Base-by-base conservation (phyloP, 1,284 basidiomycete species). In the Cutaneotrichosporon sp. region DNA sequence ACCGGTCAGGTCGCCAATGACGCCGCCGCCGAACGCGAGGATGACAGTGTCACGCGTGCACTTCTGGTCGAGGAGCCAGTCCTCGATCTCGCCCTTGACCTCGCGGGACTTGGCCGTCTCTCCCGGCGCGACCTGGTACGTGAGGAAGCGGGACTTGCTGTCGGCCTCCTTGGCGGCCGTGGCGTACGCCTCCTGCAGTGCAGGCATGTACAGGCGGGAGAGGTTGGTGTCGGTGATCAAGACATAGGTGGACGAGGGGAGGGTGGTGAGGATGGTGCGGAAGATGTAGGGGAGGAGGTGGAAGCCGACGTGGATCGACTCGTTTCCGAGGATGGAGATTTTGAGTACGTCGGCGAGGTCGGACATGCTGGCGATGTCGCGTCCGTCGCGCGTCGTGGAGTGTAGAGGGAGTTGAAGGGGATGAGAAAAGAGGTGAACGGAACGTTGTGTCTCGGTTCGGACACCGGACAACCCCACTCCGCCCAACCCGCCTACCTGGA, bases 1-100 rank as follows among this genome's bases (percentile, higher is more conserved):
- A 45, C 95, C 95, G 62, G 93, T 88, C 20, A 99, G 83, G 81
- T 99, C 95, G 25, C 92, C 97, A 68, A 99, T 92, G 64, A 99
- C 95, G 56, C 95, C 95, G 42, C 95, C 95, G 25, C 95, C 95
- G 33, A 99, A 85, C 0, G 95, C 95, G 56, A 99, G 82, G 62
- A 98, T 84, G 67, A 98, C 92, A 3, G 92, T 95, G 77, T 97
- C 95, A 61, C 95, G 83, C 2, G 95, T 97, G 77, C 94, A 95
- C 75, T 87, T 87, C 72, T 95, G 87, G 34, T 88, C 83, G 59
- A 99, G 83, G 63, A 99, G 83, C 82, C 90, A 98, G 80, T 99
- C 95, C 77, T 99, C 95, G 70, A 99, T 89, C 58, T 87, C 84
- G 4, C 92, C 94, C 80, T 99, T 99, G 63, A 91, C 91, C 70